These are phyloP conservation scores for Trametes punicea DNA, from an alignment of 768 basidiomycete species.

Conservation along the genomic window DNA sequence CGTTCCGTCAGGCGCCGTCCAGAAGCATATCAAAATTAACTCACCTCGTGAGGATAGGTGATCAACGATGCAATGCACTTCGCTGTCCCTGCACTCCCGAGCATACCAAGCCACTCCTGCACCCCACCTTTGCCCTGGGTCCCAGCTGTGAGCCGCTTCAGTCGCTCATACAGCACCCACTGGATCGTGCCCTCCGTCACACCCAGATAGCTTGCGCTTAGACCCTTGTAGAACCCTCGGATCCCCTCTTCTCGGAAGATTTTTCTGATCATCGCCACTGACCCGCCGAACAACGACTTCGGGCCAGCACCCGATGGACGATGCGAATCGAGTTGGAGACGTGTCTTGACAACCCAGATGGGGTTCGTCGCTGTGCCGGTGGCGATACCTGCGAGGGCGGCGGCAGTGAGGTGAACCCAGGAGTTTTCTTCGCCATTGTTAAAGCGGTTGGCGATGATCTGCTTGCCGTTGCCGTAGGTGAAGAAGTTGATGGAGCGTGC, in stretches of 20 bases:
- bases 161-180: constrained; percentile 93
- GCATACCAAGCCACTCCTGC: constrained; percentile 74
- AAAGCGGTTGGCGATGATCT: constrained; percentile 78
- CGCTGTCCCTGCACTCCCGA: constrained; percentile 88
- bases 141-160: constrained; percentile 65
- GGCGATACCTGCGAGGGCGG: constrained; percentile 78
- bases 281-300: constrained; percentile 44
- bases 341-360: constrained; percentile 99
- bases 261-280: constrained; percentile 58
- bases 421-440: constrained; percentile 80
- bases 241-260: constrained; percentile 83
- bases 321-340: constrained; percentile 63
- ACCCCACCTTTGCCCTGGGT: constrained; percentile 55
- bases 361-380: constrained; percentile 95
- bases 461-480: constrained; percentile 96
- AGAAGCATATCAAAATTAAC: constrained; percentile 25
- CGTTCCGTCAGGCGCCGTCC: background rate
- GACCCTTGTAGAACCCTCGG: constrained; percentile 89
- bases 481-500: constrained; percentile 98
- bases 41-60: constrained; percentile 97
- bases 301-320: constrained; percentile 10
- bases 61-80: constrained; percentile 93
- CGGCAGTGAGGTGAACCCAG: constrained; percentile 81
- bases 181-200: constrained; percentile 96
- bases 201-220: constrained; percentile 92